Conservation (phyloP, 441 rosid genomes). For the Arabidopsis lyrata region DNA sequence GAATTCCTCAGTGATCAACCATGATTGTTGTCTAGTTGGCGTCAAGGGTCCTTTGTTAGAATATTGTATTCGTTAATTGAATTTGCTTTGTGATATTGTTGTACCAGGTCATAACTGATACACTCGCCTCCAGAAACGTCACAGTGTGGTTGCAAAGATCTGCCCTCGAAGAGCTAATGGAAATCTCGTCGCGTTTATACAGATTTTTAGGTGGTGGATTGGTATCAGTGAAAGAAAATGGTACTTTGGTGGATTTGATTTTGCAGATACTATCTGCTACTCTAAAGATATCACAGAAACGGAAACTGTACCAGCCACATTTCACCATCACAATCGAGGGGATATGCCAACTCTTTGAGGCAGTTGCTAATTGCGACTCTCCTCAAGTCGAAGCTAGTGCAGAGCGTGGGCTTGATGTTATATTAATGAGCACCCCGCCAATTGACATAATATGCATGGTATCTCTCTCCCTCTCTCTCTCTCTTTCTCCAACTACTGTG, state of each 20-base stretch:
- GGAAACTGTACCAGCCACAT: conserved; percentile 79
- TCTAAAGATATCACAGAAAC: conserved; percentile 72
- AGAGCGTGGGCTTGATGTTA: conserved; percentile 64
- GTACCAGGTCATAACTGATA: conserved; percentile 62
- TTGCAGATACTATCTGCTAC: conserved; percentile 64
- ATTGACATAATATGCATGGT: conserved; percentile 70
- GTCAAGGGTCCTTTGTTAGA: conserved; percentile 12
- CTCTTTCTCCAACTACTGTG: conserved; percentile 36
- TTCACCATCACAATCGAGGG: conserved; percentile 72
- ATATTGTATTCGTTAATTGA: conserved; percentile 9
- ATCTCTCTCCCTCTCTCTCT: conserved; percentile 21
- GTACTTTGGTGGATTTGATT: conserved; percentile 49
- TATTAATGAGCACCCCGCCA: conserved; percentile 79
- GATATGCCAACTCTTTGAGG: conserved; percentile 64
- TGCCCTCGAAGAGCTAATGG: conserved; percentile 83
- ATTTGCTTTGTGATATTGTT: conserved; percentile 31
- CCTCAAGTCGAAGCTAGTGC: conserved; percentile 50
- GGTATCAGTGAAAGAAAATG: conserved; percentile 56
- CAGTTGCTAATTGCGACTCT: conserved; percentile 46
- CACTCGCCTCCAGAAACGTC: conserved; percentile 60
- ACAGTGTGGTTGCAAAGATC: conserved; percentile 75
- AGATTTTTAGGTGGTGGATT: conserved; percentile 59
- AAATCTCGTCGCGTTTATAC: conserved; percentile 68
- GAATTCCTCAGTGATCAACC: conserved; percentile 2
- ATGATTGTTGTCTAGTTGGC: conserved; percentile 8